Percentiles rank a stretch among this genome's conserved stretches.
phyloP scores from a whole-genome alignment of 129 eudicot species.

The Flaveria bidentis region DNA sequence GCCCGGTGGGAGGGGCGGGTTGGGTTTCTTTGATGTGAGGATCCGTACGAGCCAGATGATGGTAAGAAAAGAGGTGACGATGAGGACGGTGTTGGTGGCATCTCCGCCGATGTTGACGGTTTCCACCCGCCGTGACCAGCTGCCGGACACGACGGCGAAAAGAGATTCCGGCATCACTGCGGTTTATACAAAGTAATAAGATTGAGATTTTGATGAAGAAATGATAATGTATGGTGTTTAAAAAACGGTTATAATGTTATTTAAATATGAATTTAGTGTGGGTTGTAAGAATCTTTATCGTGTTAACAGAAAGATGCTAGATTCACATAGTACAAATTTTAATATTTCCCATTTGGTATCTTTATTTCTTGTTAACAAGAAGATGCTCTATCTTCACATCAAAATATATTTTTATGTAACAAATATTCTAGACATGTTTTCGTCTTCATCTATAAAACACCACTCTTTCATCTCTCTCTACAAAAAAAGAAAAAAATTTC shows the following conservation, averaged over 20 bases:
- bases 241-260: not conserved
- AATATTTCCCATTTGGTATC: too few relatives aligned
- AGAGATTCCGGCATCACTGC: not conserved
- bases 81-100: not conserved
- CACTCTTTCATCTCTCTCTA: too few relatives aligned
- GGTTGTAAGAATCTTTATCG: not conserved
- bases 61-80: slow-evolving; percentile 3
- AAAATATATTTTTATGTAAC: too few relatives aligned
- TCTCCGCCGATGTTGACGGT: not conserved
- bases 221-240: too few relatives aligned
- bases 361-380: not conserved
- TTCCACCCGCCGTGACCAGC: slow-evolving; percentile 31
- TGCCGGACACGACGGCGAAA: not conserved
- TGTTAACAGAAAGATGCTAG: not conserved
- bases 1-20: slow-evolving; percentile 52
- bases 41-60: slow-evolving; percentile 15
- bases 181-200: not conserved
- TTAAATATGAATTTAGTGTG: not conserved
- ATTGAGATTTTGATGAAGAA: not conserved
- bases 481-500: too few relatives aligned
- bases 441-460: too few relatives aligned
- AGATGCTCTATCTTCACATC: too few relatives aligned
- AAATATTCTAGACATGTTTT: too few relatives aligned
- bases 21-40: not conserved
- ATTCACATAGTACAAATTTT: not conserved